Evolutionary conservation across 257 asterid genomes (phyloP), one percentile per base, ranked within the genome.

Genomic region (Solanum bulbocastanum): DNA sequence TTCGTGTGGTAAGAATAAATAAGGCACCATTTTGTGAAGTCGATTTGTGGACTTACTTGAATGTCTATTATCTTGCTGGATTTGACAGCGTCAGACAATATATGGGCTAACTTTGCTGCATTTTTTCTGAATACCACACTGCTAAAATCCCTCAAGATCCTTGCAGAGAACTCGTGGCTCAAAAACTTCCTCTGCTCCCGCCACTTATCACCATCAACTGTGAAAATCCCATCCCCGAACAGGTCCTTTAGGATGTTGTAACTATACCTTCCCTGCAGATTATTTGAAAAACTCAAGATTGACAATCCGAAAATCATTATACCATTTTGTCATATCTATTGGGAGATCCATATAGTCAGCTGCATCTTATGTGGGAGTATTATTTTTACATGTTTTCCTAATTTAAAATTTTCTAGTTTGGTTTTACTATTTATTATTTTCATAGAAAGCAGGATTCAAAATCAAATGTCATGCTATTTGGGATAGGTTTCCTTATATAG

Each of bases 151-250:
- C 91, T 90, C 75, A 91, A 81, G 74, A 90, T 83, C 90, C 89
- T 88, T 10, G 92, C 83, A 5, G 94, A 91, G 88, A 92, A 91
- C 83, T 91, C 94, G 32, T 92, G 86, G 91, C 93, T 92, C 25
- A 91, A 90, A 44, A 90, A 88, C 66, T 92, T 92, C 83, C 94
- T 71, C 88, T 92, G 93, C 46, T 90, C 88, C 25, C 88, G 81
- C 93, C 94, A 91, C 86, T 90, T 92, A 44, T 90, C 89, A 22
- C 93, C 93, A 90, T 92, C 92, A 13, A 90, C 91, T 0, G 94
- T 89, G 84, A 92, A 92, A 62, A 91, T 90, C 46, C 93, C 93
- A 74, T 91, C 94, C 58, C 94, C 93, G 4, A 92, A 88, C 22
- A 92, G 89, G 89, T 92, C 93, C 62, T 85, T 90, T 91, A 91